Conservation (phyloP, 768 basidiomycete species). For the Rhodosporidiobolus sp. region DNA sequence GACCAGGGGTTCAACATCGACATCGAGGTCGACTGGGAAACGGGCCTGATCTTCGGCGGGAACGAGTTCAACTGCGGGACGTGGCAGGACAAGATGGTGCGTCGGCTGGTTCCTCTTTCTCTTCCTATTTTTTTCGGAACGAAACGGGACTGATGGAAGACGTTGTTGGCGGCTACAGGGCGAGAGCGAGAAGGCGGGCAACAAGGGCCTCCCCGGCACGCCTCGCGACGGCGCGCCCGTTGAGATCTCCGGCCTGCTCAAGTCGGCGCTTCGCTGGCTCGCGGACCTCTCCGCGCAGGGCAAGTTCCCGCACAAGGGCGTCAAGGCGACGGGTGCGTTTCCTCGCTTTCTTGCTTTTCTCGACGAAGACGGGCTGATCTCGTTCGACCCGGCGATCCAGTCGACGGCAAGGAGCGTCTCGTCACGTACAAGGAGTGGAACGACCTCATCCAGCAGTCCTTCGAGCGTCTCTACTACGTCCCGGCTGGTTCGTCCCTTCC, state of each 20-base stretch:
- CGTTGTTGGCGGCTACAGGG: conserved; percentile 54
- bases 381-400: too few species aligned
- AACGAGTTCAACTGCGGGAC: conserved; percentile 83
- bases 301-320: conserved; percentile 85
- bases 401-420: conserved; percentile 63
- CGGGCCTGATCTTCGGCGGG: conserved; percentile 84
- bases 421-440: conserved; percentile 91
- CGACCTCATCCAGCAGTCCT: conserved; percentile 74
- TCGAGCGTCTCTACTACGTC: conserved; percentile 87
- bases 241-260: conserved; percentile 88
- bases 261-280: conserved; percentile 90
- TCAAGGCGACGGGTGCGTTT: conserved; percentile 68
- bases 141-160: conserved; percentile 65
- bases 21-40: conserved; percentile 92
- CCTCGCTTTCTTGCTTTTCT: conserved; percentile 1
- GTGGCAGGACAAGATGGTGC: conserved; percentile 64
- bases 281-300: conserved; percentile 62
- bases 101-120: not conserved
- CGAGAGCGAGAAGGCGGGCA: conserved; percentile 83
- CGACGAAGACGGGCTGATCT: not conserved
- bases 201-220: conserved; percentile 91
- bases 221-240: conserved; percentile 93
- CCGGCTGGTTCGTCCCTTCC: conserved; percentile 61
- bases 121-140: too few species aligned
- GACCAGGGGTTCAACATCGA: conserved; percentile 89